Percentiles rank a stretch among this genome's conserved stretches.
Conservation (phyloP, 768 basidiomycete genomes). For the Hericium alpestre region DNA sequence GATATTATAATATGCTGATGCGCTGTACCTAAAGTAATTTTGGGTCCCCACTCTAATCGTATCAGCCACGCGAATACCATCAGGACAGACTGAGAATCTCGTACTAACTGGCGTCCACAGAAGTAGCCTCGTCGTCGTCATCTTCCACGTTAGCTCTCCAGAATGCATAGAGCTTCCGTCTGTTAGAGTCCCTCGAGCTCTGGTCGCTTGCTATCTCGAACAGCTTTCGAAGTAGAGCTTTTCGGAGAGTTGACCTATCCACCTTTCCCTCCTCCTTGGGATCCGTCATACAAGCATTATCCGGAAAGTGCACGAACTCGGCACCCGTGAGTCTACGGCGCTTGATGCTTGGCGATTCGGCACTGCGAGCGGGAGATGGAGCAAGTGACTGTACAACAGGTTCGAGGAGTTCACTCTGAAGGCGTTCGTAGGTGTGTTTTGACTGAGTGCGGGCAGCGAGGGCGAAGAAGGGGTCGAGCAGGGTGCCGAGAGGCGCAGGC, state of each 20-base stretch:
- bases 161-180: constrained; percentile 73
- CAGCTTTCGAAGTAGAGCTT: constrained; percentile 46
- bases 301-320: constrained; percentile 34
- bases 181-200: constrained; percentile 67
- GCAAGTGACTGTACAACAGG: constrained; percentile 56
- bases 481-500: constrained; percentile 39
- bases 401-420: constrained; percentile 55
- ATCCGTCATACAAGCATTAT: constrained; percentile 42
- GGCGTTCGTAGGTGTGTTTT: constrained; percentile 58
- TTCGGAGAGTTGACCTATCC: constrained; percentile 30
- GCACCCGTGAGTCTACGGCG: constrained; percentile 32
- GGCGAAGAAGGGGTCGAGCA: constrained; percentile 60
- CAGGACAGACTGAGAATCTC: too few species aligned
- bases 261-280: constrained; percentile 30
- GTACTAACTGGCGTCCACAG: not conserved
- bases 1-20: too few species aligned
- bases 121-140: constrained; percentile 23
- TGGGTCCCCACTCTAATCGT: too few species aligned
- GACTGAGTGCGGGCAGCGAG: constrained; percentile 62
- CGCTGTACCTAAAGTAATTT: too few species aligned
- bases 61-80: too few species aligned
- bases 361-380: constrained; percentile 16
- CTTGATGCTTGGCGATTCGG: constrained; percentile 33
- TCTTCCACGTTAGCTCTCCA: constrained; percentile 56
- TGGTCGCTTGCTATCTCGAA: constrained; percentile 68